These are phyloP conservation scores for Candida sp. DNA, from an alignment of 1,139 yeast genomes.

Conservation along the genomic window DNA sequence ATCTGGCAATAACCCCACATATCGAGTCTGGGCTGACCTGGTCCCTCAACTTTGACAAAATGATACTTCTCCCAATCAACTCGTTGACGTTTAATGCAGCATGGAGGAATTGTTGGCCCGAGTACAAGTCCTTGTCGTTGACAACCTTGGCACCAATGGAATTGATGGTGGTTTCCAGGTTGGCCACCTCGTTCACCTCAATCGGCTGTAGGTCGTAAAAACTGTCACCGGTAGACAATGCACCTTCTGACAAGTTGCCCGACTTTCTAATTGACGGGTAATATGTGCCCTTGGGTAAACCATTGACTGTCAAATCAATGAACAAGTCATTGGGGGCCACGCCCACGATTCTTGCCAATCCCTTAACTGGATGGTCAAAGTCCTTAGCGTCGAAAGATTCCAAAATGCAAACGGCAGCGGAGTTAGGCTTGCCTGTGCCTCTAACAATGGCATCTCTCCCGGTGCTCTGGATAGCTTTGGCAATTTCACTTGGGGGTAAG, in stretches of 20 bases:
- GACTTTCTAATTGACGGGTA: constrained; percentile 69
- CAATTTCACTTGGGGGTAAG: constrained; percentile 71
- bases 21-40: constrained; percentile 49
- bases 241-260: constrained; percentile 83
- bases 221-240: constrained; percentile 65
- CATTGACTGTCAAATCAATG: constrained; percentile 81
- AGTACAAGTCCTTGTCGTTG: constrained; percentile 25
- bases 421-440: constrained; percentile 87
- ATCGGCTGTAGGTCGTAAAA: constrained; percentile 53
- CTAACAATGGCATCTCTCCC: constrained; percentile 92
- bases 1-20: constrained; percentile 91
- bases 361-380: constrained; percentile 68
- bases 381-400: constrained; percentile 68
- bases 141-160: constrained; percentile 41
- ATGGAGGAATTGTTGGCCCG: constrained; percentile 70
- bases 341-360: constrained; percentile 84
- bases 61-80: constrained; percentile 82
- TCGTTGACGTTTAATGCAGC: constrained; percentile 62
- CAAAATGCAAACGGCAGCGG: constrained; percentile 91
- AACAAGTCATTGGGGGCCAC: constrained; percentile 55
- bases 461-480: constrained; percentile 64
- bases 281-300: constrained; percentile 66
- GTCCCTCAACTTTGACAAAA: constrained; percentile 53
- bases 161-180: constrained; percentile 34
- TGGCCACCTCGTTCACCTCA: constrained; percentile 43